Percentiles rank a stretch among this genome's conserved stretches.
Conservation (phyloP, 192 early-diverging fungal genomes). For the Entrophospora sp. region DNA sequence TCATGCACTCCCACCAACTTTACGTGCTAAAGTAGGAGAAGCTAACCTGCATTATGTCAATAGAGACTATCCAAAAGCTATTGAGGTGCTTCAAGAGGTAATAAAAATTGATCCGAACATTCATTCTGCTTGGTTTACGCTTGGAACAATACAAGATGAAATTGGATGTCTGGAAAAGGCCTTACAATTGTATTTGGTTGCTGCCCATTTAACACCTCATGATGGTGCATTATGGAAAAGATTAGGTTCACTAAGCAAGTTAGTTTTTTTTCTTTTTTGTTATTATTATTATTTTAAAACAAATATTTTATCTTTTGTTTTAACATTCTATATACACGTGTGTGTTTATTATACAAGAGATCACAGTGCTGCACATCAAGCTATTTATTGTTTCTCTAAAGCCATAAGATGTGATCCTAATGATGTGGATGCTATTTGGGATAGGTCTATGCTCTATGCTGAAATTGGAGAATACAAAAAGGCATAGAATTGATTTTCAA, state of each 20-base stretch:
- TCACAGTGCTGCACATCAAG: slow-evolving; percentile 60
- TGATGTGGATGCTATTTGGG: slow-evolving; percentile 61
- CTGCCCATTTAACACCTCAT: slow-evolving; percentile 74
- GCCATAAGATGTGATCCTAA: slow-evolving; percentile 54
- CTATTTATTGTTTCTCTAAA: slow-evolving; percentile 73
- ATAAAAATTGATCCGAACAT: slow-evolving; percentile 65
- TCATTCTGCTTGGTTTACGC: slow-evolving; percentile 75
- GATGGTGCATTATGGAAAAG: slow-evolving; percentile 76
- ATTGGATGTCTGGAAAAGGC: slow-evolving; percentile 65
- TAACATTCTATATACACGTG: no score
- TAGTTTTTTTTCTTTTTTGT: not conserved
- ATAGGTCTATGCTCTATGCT: slow-evolving; percentile 56
- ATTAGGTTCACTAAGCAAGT: slow-evolving; percentile 65
- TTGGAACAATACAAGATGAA: slow-evolving; percentile 87
- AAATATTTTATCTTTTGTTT: not conserved
- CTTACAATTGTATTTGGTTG: slow-evolving; percentile 73
- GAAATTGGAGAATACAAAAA: slow-evolving; percentile 43
- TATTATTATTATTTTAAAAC: not conserved
- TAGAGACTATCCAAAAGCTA: slow-evolving; percentile 59
- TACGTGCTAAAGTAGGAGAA: slow-evolving; percentile 57
- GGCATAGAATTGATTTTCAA: slow-evolving; percentile 19
- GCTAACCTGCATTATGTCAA: slow-evolving; percentile 70
- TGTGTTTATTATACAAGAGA: slow-evolving; percentile 31
- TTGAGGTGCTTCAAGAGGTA: slow-evolving; percentile 67
- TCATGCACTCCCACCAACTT: slow-evolving; percentile 24